phyloP scores from a whole-genome alignment of 2,329 filamentous ascomycete genomes.

The Chaetomiaceae sp. region DNA sequence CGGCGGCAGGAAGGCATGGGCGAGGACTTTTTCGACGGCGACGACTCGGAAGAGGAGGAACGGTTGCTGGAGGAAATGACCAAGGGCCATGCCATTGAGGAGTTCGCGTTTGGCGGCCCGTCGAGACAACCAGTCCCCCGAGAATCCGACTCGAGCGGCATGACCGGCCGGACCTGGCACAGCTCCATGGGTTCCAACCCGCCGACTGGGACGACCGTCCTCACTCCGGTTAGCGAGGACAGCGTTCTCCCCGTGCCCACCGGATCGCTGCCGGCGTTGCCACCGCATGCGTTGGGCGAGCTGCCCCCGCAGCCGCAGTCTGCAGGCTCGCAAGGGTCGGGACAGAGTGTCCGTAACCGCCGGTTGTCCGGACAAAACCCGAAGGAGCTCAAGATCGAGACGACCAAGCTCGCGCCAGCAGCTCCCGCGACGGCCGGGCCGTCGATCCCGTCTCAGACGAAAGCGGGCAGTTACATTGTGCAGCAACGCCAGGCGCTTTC shows the following conservation, averaged over 20 bases:
- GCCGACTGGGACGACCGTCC: conserved; percentile 60
- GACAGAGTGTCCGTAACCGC: conserved; percentile 62
- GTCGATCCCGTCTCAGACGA: conserved; percentile 27
- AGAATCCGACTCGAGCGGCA: conserved; percentile 76
- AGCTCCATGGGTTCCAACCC: conserved; percentile 72
- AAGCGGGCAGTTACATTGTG: conserved; percentile 35
- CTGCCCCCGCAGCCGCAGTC: conserved; percentile 38
- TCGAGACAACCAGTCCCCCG: conserved; percentile 64
- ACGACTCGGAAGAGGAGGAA: conserved; percentile 68
- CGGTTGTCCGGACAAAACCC: conserved; percentile 75
- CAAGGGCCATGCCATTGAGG: conserved; percentile 73
- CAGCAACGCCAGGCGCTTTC: conserved; percentile 42
- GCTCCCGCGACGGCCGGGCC: conserved; percentile 22
- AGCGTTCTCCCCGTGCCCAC: conserved; percentile 27
- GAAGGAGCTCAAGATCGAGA: conserved; percentile 88
- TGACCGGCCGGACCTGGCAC: conserved; percentile 75
- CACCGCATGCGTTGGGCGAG: conserved; percentile 44
- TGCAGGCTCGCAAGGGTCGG: conserved; percentile 28
- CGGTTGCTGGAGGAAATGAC: conserved; percentile 84
- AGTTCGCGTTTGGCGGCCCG: conserved; percentile 70
- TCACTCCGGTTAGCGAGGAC: conserved; percentile 70
- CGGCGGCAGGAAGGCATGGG: conserved; percentile 27
- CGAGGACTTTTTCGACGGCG: conserved; percentile 60
- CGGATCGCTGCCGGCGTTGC: conserved; percentile 42
- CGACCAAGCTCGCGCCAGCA: conserved; percentile 37